Conservation (phyloP, 108 stramenopile species). For the Pelagomonas calceolata region DNA sequence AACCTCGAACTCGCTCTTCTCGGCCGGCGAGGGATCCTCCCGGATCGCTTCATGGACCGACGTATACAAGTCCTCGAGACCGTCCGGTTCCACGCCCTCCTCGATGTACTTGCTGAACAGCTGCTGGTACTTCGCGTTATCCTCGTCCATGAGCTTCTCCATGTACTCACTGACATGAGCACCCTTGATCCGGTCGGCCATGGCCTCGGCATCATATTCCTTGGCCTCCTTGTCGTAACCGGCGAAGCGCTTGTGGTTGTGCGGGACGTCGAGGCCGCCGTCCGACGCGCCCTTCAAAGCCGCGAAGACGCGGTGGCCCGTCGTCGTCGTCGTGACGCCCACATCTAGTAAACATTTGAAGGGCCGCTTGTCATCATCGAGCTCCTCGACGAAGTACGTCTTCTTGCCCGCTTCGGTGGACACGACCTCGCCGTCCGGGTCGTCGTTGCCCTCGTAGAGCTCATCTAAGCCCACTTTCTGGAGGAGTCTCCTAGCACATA, state of each 20-base stretch:
- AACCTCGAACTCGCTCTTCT: conserved; percentile 61
- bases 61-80: conserved; percentile 76
- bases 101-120: conserved; percentile 74
- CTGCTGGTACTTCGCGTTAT: conserved; percentile 82
- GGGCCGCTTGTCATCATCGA: conserved; percentile 95
- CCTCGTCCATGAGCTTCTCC: conserved; percentile 93
- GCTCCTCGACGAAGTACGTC: conserved; percentile 91
- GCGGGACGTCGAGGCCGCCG: conserved; percentile 94
- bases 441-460: conserved; percentile 76
- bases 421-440: conserved; percentile 73
- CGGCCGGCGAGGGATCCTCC: conserved; percentile 74
- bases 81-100: conserved; percentile 65
- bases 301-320: conserved; percentile 89
- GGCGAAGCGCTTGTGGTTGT: conserved; percentile 96
- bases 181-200: conserved; percentile 93
- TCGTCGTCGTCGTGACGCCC: conserved; percentile 86
- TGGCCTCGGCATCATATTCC: conserved; percentile 90
- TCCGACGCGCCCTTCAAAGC: conserved; percentile 97
- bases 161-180: conserved; percentile 94
- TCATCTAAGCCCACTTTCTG: conserved; percentile 91
- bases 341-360: conserved; percentile 94
- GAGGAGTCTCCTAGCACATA: conserved; percentile 84
- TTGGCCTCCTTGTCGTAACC: conserved; percentile 95
- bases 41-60: conserved; percentile 89
- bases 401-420: conserved; percentile 71